Evolutionary conservation across 1,139 yeast genomes (phyloP), one percentile per base, ranked within the genome.

Genomic region (Saccharomycopsis hybrid): DNA sequence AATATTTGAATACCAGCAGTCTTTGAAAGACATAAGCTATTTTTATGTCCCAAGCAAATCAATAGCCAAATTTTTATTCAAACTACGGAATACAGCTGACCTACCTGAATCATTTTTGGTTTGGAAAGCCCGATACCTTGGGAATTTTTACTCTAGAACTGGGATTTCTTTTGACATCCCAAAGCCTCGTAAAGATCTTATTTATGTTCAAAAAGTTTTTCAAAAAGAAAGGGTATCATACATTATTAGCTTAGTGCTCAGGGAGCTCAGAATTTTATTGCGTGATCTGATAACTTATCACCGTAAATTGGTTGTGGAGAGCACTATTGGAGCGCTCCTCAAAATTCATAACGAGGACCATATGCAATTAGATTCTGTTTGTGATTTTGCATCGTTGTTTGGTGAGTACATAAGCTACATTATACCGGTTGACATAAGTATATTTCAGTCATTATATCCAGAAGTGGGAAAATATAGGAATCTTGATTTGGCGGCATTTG

Each of bases 111-210:
- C 55, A 0, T 69, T 74, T 53, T 60, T 60, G 2, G 27, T 61
- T 0, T 77, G 81, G 76, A 63, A 70, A 46, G 73, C 74, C 0
- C 62, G 65, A 13, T 71, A 70, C 50, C 58, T 78, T 25, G 77
- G 79, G 0, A 56, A 62, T 2, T 73, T 60, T 52, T 77, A 73
- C 55, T 51, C 60, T 5, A 43, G 48, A 1, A 60, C 64, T 1
- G 74, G 72, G 9, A 32, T 8, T 55, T 59, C 5, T 18, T 43
- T 5, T 58, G 64, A 1, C 11, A 35, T 4, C 25, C 44, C 27
- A 46, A 56, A 11, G 25, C 37, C 33, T 18, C 38, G 18, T 59
- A 59, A 25, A 56, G 56, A 32, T 53, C 58, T 13, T 44, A 25
- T 5, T 56, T 58, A 5, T 44, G 53, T 36, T 30, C 47, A 36